Conservation (phyloP, 108 stramenopile species). For the Cylindrotheca closterium region DNA sequence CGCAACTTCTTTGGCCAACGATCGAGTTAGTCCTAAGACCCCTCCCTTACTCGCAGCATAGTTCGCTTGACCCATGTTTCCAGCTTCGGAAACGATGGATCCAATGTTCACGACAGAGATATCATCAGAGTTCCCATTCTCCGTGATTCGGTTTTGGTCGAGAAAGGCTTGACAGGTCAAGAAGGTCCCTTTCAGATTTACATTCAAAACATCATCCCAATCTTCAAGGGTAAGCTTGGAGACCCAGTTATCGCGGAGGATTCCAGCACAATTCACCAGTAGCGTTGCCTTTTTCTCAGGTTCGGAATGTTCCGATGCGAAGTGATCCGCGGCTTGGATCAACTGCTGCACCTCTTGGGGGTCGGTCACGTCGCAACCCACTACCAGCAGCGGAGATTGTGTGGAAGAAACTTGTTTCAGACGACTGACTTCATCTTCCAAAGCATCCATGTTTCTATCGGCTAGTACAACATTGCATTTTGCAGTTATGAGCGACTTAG, state of each 20-base stretch:
- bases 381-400: background rate
- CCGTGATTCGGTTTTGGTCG: slow-evolving; percentile 26
- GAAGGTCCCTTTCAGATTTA: slow-evolving; percentile 86
- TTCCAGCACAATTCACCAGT: slow-evolving; percentile 79
- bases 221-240: slow-evolving; percentile 68
- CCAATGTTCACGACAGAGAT: slow-evolving; percentile 71
- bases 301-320: slow-evolving; percentile 5
- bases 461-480: slow-evolving; percentile 63
- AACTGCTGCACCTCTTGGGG: slow-evolving; percentile 41
- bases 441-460: slow-evolving; percentile 14
- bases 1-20: slow-evolving; percentile 79
- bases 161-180: slow-evolving; percentile 58
- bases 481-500: slow-evolving; percentile 44
- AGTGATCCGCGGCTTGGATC: slow-evolving; percentile 23
- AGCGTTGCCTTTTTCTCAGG: slow-evolving; percentile 34
- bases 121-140: background rate
- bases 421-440: slow-evolving; percentile 8
- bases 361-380: slow-evolving; percentile 56
- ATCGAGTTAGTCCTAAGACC: slow-evolving; percentile 62
- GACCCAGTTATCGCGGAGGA: slow-evolving; percentile 66
- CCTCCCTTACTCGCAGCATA: slow-evolving; percentile 87
- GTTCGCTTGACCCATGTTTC: slow-evolving; percentile 80
- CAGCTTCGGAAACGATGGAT: slow-evolving; percentile 62
- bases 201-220: slow-evolving; percentile 74
- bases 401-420: background rate